Base-by-base conservation (phyloP, 2,329 filamentous ascomycete species). In the Ophiostoma australiae region DNA sequence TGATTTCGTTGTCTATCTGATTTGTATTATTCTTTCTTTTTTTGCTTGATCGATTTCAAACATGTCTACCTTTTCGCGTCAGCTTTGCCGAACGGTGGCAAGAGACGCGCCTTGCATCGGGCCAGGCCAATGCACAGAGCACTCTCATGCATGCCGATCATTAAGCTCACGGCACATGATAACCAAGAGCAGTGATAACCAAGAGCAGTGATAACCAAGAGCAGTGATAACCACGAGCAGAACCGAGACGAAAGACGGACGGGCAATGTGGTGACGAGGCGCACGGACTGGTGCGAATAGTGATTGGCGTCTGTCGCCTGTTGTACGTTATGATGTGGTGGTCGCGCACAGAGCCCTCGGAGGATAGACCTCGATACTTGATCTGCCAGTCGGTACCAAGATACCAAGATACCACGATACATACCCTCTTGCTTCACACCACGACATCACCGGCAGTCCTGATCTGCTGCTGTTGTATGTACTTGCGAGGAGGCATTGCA, bases 101-200 rank as follows among this genome's bases (percentile, higher is more conserved):
- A 31, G 58, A 63, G 58, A 63, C 58, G 58, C 58, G 58, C 58
- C 52, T 58, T 58, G 58, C 58, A 33, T 63, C 27, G 27, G 13
- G 58, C 27, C 58, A 63, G 27, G 52, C 52, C 27, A 61, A 33
- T 33, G 55, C 4, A 63, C 58, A 48, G 17, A 48, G 39, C 15
- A 13, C 52, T 33, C 27, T 31, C 27, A 63, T 63, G 52, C 52
- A 63, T 63, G 58, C 5, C 58, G 58, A 63, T 63, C 52, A 41
- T 41, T 13, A 15, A 39, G 37, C 27, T 63, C 27, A 7, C 20
- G 15, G 58, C 23, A 63, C 27, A 63, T 63, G 15, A 63, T 17
- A 20, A 63, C 23, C 58, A 63, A 48, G 44, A 48, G 27, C 3
- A 31, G 27, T 31, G 27, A 31, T 31, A 31, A 31, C 27, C 27